Evolutionary conservation across 345 rosid genomes (phyloP).

Genomic region (Camelina laxa): DNA sequence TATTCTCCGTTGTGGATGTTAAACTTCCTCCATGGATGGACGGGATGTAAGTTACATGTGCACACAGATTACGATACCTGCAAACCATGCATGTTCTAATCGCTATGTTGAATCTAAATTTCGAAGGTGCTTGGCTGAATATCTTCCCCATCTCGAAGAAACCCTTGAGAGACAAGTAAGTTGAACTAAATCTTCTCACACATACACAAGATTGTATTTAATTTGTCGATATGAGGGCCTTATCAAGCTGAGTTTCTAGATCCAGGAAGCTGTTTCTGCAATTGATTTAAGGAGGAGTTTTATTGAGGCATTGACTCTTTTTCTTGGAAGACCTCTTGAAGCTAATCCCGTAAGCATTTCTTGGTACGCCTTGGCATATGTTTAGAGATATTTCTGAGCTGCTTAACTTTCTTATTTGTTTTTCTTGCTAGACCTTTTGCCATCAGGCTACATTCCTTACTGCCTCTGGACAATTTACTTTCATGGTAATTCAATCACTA

Average conservation of each 20-base stretch:
- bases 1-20: conserved; percentile 83
- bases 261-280: conserved; percentile 75
- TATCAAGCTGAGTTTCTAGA: conserved; percentile 42
- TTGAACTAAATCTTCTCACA: conserved; percentile 20
- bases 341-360: conserved; percentile 78
- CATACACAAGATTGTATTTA: background rate
- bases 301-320: conserved; percentile 70
- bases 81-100: conserved; percentile 2
- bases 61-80: conserved; percentile 18
- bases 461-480: conserved; percentile 71
- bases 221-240: background rate
- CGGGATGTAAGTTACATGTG: conserved; percentile 69
- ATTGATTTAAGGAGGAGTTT: conserved; percentile 71
- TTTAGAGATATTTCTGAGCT: conserved; percentile 1
- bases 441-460: conserved; percentile 74
- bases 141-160: conserved; percentile 95
- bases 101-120: conserved; percentile 16
- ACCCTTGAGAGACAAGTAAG: conserved; percentile 79
- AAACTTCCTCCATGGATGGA: conserved; percentile 93
- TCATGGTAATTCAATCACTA: conserved; percentile 59
- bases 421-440: conserved; percentile 71
- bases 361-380: background rate
- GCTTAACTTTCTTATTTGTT: conserved; percentile 28
- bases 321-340: conserved; percentile 88
- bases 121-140: conserved; percentile 97